phyloP scores from a whole-genome alignment of 2,329 filamentous ascomycete genomes.

The Elsinoe arachidis region DNA sequence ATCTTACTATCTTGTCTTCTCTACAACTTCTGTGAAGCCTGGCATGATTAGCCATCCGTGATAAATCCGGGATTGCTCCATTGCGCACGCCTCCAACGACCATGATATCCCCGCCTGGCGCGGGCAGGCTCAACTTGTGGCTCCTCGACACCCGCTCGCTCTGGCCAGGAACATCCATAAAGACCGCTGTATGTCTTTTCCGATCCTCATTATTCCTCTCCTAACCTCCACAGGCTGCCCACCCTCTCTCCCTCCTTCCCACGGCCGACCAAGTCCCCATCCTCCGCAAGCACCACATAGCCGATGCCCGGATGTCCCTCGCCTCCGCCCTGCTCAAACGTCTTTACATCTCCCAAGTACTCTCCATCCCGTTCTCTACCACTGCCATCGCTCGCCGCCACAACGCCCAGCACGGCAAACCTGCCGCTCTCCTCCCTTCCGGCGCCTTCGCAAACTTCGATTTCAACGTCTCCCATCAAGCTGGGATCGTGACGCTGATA shows the following conservation, averaged over 20 bases:
- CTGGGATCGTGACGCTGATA: constrained; percentile 61
- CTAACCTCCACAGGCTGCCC: constrained; percentile 29
- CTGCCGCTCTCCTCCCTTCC: constrained; percentile 39
- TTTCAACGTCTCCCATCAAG: constrained; percentile 76
- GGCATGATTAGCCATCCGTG: too few species aligned
- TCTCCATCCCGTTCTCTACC: constrained; percentile 51
- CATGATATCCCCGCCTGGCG: not conserved
- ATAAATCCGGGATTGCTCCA: too few species aligned
- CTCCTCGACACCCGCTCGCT: constrained; percentile 40
- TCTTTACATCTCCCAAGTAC: constrained; percentile 53
- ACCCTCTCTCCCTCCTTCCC: constrained; percentile 35
- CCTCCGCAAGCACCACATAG: constrained; percentile 42
- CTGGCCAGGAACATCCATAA: constrained; percentile 40
- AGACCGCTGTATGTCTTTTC: constrained; percentile 26
- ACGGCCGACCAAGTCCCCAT: constrained; percentile 47
- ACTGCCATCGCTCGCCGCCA: constrained; percentile 50
- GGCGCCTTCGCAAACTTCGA: constrained; percentile 39
- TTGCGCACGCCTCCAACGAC: not conserved
- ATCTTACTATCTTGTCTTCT: too few species aligned
- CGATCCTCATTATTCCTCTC: not conserved
- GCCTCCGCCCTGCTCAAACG: constrained; percentile 67
- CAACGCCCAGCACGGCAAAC: constrained; percentile 42
- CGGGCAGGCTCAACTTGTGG: constrained; percentile 35
- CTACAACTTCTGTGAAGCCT: too few species aligned
- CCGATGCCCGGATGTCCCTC: constrained; percentile 65